Base-by-base conservation (phyloP, 306 rosid genomes). In the Quercus aquifolioides region DNA sequence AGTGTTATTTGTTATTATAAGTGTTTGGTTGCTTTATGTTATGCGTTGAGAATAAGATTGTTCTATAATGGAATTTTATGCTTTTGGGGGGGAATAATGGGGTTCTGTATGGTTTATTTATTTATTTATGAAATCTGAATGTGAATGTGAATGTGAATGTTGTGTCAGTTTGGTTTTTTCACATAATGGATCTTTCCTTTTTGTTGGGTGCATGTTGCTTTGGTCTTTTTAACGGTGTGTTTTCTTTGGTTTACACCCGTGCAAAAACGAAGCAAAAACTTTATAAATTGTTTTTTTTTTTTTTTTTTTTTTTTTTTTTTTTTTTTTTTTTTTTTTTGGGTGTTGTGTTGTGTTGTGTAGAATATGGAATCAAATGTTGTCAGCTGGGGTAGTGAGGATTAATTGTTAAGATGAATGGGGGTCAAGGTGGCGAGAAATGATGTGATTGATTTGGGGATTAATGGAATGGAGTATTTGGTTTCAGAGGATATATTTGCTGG, bases 141-240 rank as follows among this genome's bases (percentile, higher is more conserved):
- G 80, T 35, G 41, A 35, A 33, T 38, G 43, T 35, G 43, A 35
- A 35, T 35, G 43, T 38, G 43, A 38, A 41, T 8, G 46, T 41
- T 41, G 46, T 68, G 70, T 55, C 87, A 78, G 92, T 89, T 90
- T 89, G 87, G 92, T 90, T 92, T 90, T 87, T 84, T 87, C 95
- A 75, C 92, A 83, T 87, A 77, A 84, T 85, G 91, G 85, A 87
- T 88, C 90, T 84, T 82, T 78, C 30, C 71, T 83, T 85, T 71
- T 78, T 77, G 78, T 81, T 85, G 89, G 33, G 86, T 89, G 89
- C 89, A 82, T 85, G 74, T 77, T 86, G 84, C 63, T 72, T 83
- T 86, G 78, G 52, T 59, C 62, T 26, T 88, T 90, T 91, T 60
- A 84, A 80, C 79, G 83, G 72, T 68, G 72, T 68, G 92, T 83